phyloP scores from a whole-genome alignment of 805 yeast genomes.

The Candida rishiriensis region DNA sequence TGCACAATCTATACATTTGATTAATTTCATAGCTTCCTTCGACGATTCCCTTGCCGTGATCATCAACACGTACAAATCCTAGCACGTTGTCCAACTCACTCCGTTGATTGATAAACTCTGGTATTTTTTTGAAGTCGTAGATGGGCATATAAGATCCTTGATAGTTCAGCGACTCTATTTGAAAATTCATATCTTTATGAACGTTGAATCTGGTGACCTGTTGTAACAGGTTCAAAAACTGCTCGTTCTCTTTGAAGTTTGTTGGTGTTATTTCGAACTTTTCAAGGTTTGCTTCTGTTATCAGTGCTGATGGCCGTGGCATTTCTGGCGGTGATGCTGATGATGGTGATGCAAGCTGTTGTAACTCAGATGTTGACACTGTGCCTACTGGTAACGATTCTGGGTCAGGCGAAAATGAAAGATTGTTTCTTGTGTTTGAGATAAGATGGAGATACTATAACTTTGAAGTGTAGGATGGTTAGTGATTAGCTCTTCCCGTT shows the following conservation, averaged over 20 bases:
- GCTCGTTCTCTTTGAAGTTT: conserved; percentile 25
- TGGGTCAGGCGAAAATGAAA: conserved; percentile 30
- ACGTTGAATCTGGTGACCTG: conserved; percentile 20
- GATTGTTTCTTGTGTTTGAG: conserved; percentile 8
- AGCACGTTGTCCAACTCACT: conserved; percentile 68
- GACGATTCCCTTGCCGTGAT: conserved; percentile 45
- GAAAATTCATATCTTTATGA: conserved; percentile 46
- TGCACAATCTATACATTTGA: conserved; percentile 50
- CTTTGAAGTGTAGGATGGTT: background rate
- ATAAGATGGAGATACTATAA: conserved; percentile 20
- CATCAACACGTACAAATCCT: conserved; percentile 64
- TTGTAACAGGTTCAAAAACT: conserved; percentile 23
- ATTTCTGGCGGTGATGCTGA: background rate
- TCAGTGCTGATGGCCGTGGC: background rate
- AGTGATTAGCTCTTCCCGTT: background rate
- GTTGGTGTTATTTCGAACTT: conserved; percentile 11
- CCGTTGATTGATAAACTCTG: conserved; percentile 47
- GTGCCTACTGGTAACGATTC: conserved; percentile 22
- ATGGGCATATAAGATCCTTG: conserved; percentile 60
- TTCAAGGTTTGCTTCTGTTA: background rate
- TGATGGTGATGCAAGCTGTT: background rate
- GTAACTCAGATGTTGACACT: conserved; percentile 1
- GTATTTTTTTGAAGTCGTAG: conserved; percentile 63
- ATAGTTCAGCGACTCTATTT: conserved; percentile 51
- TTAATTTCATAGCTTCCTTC: conserved; percentile 54